Percentiles rank a stretch among this genome's conserved stretches.
These are phyloP conservation scores for Ascoidea asiatica DNA, from an alignment of 805 yeast genomes.

Conservation along the genomic window DNA sequence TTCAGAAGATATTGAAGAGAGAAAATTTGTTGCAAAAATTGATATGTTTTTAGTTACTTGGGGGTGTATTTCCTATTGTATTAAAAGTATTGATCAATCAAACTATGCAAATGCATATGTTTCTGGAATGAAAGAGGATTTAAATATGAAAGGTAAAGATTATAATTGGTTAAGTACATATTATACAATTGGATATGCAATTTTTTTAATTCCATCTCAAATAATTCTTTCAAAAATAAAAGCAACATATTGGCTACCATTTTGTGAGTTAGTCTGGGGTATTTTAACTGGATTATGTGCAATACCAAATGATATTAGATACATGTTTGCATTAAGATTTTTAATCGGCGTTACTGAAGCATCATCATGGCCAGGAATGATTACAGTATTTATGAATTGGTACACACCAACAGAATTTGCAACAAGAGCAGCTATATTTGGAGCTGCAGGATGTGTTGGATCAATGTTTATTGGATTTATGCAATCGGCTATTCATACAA, in stretches of 20 bases:
- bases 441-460: conserved; percentile 25
- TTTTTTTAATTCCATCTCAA: conserved; percentile 19
- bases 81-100: conserved; percentile 21
- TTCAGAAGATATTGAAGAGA: conserved; percentile 2
- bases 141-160: conserved; percentile 15
- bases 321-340: conserved; percentile 34
- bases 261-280: conserved; percentile 9
- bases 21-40: conserved; percentile 6
- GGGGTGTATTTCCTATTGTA: conserved; percentile 13
- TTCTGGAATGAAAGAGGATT: conserved; percentile 24
- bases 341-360: conserved; percentile 35
- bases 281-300: conserved; percentile 8
- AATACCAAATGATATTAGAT: conserved; percentile 14
- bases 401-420: conserved; percentile 27
- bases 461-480: conserved; percentile 14
- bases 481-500: conserved; percentile 14
- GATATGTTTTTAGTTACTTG: conserved; percentile 10
- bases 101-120: conserved; percentile 30
- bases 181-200: conserved; percentile 16
- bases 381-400: conserved; percentile 22
- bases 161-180: conserved; percentile 13
- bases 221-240: conserved; percentile 16
- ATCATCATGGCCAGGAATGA: conserved; percentile 28
- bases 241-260: conserved; percentile 5
- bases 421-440: conserved; percentile 30